Base-by-base conservation (phyloP, 2,329 filamentous ascomycete genomes). In the Curvularia verruculosa region DNA sequence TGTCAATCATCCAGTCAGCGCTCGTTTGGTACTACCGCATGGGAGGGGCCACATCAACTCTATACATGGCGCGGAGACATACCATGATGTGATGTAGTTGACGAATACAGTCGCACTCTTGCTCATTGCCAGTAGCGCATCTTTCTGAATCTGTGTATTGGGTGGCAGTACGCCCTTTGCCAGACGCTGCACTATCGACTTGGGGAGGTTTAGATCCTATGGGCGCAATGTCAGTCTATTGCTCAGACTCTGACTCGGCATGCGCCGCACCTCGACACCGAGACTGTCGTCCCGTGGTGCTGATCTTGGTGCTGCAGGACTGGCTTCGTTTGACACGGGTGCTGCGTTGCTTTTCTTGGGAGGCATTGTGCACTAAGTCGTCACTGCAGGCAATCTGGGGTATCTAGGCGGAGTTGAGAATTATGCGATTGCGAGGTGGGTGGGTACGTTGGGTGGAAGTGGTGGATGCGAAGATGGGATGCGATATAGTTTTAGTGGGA, bases 61-160 rank as follows among this genome's bases (percentile, higher is more conserved):
- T 12, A 43, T 15, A 23, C 6, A 23, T 3, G 29, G 15, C 9
- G 5, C 13, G 7, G 18, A 5, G 5, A 48, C 88, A 52, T 83
- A 94, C 90, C 87, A 85, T 59, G 86, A 84, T 43, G 89, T 88
- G 29, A 95, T 80, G 74, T 93, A 91, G 77, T 86, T 94, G 66
- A 95, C 89, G 70, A 95, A 95, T 0, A 95, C 87, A 1, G 89
- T 93, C 7, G 91, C 89, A 75, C 89, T 90, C 78, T 93, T 93
- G 64, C 86, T 89, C 79, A 95, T 84, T 9, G 90, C 91, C 49
- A 91, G 78, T 52, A 93, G 85, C 40, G 91, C 91, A 78, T 92
- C 92, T 70, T 88, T 90, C 74, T 94, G 90, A 47, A 94, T 90
- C 76, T 92, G 89, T 5, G 90, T 93, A 72, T 92, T 92, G 5